Evolutionary conservation across 306 rosid species (phyloP), one percentile per base, ranked within the genome.

Genomic region (Delonix regia): DNA sequence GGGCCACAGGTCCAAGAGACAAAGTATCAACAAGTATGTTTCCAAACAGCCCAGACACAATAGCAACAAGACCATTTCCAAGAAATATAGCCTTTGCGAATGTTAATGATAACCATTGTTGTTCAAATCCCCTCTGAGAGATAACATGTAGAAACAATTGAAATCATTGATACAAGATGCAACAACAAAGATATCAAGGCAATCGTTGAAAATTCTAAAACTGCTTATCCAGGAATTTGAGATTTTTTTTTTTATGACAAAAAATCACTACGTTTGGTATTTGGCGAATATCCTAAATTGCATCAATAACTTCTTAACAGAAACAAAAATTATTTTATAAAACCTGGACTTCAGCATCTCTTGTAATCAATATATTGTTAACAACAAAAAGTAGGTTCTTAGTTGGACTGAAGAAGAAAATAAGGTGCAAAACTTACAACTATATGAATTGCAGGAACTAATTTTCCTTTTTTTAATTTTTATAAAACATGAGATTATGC

Each of bases 11-110:
- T 81, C 99, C 98, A 64, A 91, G 93, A 83, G 86, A 81, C 83
- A 96, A 75, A 19, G 92, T 78, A 85, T 91, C 91, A 45, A 93
- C 99, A 73, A 96, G 92, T 63, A 96, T 85, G 83, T 96, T 96
- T 73, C 98, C 98, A 85, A 96, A 86, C 80, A 96, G 83, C 25
- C 98, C 99, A 83, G 98, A 33, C 48, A 93, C 56, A 76, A 96
- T 96, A 79, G 98, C 99, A 72, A 90, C 72, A 45, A 93, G 91
- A 71, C 99, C 99, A 52, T 96, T 96, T 77, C 99, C 98, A 82
- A 91, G 91, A 85, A 96, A 91, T 82, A 96, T 87, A 39, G 96
- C 98, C 86, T 96, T 96, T 6, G 99, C 89, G 81, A 96, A 96
- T 85, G 96, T 89, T 49, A 91, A 75, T 5, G 99, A 93, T 65